Conservation (phyloP, 768 basidiomycete genomes). For the Melanogaster broomeanus region DNA sequence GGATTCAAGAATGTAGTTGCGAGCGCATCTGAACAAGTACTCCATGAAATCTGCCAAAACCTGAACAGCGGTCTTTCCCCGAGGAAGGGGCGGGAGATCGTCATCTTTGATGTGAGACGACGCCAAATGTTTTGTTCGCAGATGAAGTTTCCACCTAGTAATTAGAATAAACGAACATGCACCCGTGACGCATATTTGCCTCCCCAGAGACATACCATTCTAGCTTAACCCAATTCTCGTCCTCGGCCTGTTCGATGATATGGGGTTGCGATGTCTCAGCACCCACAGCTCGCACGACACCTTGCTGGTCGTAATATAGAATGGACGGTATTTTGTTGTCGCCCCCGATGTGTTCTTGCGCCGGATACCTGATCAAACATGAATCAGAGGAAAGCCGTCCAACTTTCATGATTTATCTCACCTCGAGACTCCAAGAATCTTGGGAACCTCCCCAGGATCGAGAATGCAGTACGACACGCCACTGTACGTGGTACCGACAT, state of each 20-base stretch:
- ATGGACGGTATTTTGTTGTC: constrained; percentile 49
- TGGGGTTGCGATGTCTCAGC: constrained; percentile 42
- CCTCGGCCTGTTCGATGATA: constrained; percentile 34
- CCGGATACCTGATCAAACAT: constrained; percentile 30
- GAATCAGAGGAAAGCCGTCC: not conserved
- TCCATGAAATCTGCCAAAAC: constrained; percentile 47
- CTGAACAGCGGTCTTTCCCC: constrained; percentile 35
- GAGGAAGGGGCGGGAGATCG: constrained; percentile 41
- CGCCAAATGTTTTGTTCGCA: constrained; percentile 33
- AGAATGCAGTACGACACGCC: constrained; percentile 41
- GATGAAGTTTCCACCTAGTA: constrained; percentile 38
- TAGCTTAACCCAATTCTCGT: constrained; percentile 43
- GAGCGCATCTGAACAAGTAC: constrained; percentile 45
- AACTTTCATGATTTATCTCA: not conserved
- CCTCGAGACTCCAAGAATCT: constrained; percentile 21
- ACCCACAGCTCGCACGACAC: constrained; percentile 39
- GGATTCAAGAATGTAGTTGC: constrained; percentile 44
- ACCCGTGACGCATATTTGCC: too few species aligned
- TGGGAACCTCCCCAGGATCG: constrained; percentile 31
- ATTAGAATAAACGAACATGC: not conserved
- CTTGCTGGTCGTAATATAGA: constrained; percentile 43
- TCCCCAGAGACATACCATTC: constrained; percentile 36
- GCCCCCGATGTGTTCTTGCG: constrained; percentile 38
- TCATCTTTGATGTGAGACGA: constrained; percentile 25
- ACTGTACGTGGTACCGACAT: constrained; percentile 40